A percentile compares a stretch with the other conserved stretches of the same genome.
Evolutionary conservation across 805 yeast genomes (phyloP).

Genomic region (Nakazawaea wyomingensis): DNA sequence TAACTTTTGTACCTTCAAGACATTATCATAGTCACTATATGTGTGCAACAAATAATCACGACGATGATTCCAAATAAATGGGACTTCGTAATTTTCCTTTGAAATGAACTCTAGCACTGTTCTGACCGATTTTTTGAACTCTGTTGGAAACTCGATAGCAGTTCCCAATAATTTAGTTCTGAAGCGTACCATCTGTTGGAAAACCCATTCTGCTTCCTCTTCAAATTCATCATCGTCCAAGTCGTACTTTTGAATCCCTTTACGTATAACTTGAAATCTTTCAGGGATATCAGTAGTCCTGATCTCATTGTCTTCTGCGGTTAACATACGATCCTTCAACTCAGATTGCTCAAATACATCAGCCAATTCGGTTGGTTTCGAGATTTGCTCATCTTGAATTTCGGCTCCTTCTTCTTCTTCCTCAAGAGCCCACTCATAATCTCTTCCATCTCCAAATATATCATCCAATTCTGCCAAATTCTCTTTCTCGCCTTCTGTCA

Average conservation of each 20-base stretch:
- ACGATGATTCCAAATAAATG: slow-evolving; percentile 92
- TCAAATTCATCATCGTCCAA: slow-evolving; percentile 63
- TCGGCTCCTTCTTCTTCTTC: slow-evolving; percentile 69
- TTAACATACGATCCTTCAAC: slow-evolving; percentile 81
- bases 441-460: slow-evolving; percentile 95
- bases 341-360: slow-evolving; percentile 96
- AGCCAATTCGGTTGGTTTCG: slow-evolving; percentile 52
- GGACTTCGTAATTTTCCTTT: slow-evolving; percentile 81
- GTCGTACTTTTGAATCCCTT: slow-evolving; percentile 61
- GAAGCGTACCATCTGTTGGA: slow-evolving; percentile 54
- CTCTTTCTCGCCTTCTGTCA: slow-evolving; percentile 60
- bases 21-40: slow-evolving; percentile 36
- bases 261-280: slow-evolving; percentile 76
- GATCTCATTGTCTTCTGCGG: slow-evolving; percentile 86
- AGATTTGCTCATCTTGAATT: slow-evolving; percentile 31
- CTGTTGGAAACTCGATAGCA: slow-evolving; percentile 27
- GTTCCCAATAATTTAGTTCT: slow-evolving; percentile 41
- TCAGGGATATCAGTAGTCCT: slow-evolving; percentile 89
- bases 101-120: slow-evolving; percentile 68
- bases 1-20: slow-evolving; percentile 44
- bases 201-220: slow-evolving; percentile 76
- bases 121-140: slow-evolving; percentile 66
- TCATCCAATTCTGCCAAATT: slow-evolving; percentile 90
- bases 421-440: slow-evolving; percentile 96
- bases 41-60: slow-evolving; percentile 77